Evolutionary conservation across 805 yeast genomes (phyloP).

Genomic region (Zygosaccharomyces lentus): DNA sequence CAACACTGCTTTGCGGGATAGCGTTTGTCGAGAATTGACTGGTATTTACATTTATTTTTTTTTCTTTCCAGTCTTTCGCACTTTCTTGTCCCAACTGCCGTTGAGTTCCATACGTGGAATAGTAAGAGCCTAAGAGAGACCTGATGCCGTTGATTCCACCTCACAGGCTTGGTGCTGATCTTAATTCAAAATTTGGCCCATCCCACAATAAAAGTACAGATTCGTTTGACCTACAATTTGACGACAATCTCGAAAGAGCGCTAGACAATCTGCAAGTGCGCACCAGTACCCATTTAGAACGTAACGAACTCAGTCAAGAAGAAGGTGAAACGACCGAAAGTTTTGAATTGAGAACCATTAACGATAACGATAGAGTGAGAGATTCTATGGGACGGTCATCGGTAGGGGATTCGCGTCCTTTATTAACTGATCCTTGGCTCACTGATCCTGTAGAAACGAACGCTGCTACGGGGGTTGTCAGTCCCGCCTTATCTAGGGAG

Average conservation of each 20-base stretch:
- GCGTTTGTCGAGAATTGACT: neutral
- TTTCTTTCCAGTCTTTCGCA: neutral
- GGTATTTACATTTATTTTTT: neutral
- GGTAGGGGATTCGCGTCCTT: slow-evolving; percentile 18
- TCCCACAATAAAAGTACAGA: slow-evolving; percentile 33
- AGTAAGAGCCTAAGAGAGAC: neutral
- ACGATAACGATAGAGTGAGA: slow-evolving; percentile 10
- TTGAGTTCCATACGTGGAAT: slow-evolving; percentile 2
- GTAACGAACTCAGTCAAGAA: slow-evolving; percentile 33
- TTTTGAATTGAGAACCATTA: slow-evolving; percentile 30
- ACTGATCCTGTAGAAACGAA: neutral
- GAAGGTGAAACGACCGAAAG: slow-evolving; percentile 25
- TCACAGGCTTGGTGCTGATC: slow-evolving; percentile 15
- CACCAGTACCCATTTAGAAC: slow-evolving; percentile 30
- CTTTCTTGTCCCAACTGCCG: neutral
- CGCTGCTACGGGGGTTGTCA: neutral
- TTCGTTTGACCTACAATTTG: slow-evolving; percentile 58
- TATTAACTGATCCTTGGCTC: slow-evolving; percentile 13
- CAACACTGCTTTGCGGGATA: neutral
- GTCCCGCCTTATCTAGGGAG: neutral
- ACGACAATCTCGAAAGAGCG: slow-evolving; percentile 62
- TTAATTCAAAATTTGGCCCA: slow-evolving; percentile 7
- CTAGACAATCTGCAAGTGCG: slow-evolving; percentile 47
- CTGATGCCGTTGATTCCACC: slow-evolving; percentile 25
- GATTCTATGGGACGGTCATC: slow-evolving; percentile 16